Evolutionary conservation across 306 rosid genomes (phyloP), one percentile per base, ranked within the genome.

Genomic region (Trifolium fragiferum): DNA sequence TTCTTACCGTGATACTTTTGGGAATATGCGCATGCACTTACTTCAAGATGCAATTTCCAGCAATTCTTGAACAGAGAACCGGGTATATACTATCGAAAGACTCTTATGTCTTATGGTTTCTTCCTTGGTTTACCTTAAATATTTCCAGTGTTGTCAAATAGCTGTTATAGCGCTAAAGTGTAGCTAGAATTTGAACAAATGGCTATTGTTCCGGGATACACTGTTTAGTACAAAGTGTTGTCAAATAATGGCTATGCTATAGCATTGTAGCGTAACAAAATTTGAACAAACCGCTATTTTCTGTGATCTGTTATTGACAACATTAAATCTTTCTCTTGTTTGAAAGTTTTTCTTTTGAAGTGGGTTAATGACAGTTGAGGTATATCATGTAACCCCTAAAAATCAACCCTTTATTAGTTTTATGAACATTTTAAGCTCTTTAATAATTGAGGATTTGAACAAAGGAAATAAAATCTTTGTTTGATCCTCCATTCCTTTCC

Each of bases 21-120:
- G 88, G 81, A 41, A 84, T 84, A 63, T 84, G 88, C 30, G 73
- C 85, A 51, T 84, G 88, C 76, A 84, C 88, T 51, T 84, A 69
- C 74, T 58, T 84, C 74, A 84, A 84, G 79, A 78, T 84, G 85
- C 88, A 84, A 72, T 84, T 84, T 78, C 85, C 88, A 30, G 85
- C 85, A 1, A 61, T 84, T 70, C 79, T 84, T 66, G 88, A 84
- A 57, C 83, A 78, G 70, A 78, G 76, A 81, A 84, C 88, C 6
- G 88, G 88, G 88, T 84, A 81, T 77, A 4, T 27, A 37, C 10
- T 32, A 30, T 60, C 49, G 27, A 21, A 25, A 47, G 16, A 51
- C 23, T 35, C 33, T 16, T 8, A 37, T 4, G 69, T 11, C 44
- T 38, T n/a, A 7, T n/a, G 18, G 33, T 81, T 37, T 66, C 10